Conservation (phyloP, 805 yeast species). For the Naumovozyma castellii region DNA sequence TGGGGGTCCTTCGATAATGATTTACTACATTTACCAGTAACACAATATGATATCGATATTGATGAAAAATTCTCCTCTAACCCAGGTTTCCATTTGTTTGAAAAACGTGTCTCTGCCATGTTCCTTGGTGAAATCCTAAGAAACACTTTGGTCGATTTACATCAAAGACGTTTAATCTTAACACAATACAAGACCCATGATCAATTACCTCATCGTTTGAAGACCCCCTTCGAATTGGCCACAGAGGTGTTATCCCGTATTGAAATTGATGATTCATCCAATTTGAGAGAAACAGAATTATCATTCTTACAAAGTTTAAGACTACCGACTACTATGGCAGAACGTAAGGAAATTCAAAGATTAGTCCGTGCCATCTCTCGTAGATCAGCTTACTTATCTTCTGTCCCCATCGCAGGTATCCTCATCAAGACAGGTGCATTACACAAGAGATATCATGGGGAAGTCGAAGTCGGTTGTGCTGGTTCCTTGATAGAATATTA, state of each 20-base stretch:
- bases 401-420: conserved; percentile 84
- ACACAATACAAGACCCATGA: conserved; percentile 38
- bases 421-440: conserved; percentile 58
- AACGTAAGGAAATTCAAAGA: conserved; percentile 63
- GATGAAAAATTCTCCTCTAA: conserved; percentile 65
- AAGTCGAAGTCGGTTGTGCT: conserved; percentile 90
- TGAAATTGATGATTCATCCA: conserved; percentile 74
- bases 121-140: conserved; percentile 85
- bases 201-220: conserved; percentile 46
- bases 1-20: conserved; percentile 97
- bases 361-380: conserved; percentile 71
- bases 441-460: conserved; percentile 45
- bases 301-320: conserved; percentile 57
- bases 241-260: conserved; percentile 80
- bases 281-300: conserved; percentile 60
- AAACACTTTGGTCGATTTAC: conserved; percentile 59
- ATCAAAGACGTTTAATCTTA: conserved; percentile 49
- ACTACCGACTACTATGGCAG: conserved; percentile 58
- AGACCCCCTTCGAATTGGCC: conserved; percentile 68
- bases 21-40: conserved; percentile 61
- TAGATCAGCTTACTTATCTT: conserved; percentile 84
- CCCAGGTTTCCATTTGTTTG: conserved; percentile 83
- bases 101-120: conserved; percentile 88
- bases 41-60: conserved; percentile 64
- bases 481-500: conserved; percentile 91